Base-by-base conservation (phyloP, 768 basidiomycete genomes). In the Tylopilus felleus region DNA sequence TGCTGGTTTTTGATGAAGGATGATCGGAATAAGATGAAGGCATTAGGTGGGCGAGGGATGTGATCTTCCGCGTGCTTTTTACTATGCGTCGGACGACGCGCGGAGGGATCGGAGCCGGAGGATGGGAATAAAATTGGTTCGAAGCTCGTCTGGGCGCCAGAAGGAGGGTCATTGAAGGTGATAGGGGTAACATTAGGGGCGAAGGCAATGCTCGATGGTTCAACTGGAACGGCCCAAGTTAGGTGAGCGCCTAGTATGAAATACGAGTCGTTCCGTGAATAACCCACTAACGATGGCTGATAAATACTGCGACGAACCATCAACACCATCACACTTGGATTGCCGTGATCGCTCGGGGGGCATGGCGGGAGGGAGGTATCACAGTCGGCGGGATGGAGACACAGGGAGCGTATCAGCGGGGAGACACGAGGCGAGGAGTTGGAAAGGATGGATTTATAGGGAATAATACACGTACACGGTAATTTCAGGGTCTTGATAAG, bases 11-110 rank as follows among this genome's bases (percentile, higher is more conserved):
- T 88, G 69, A 90, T 88, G 71, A 90, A 90, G 0, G 85, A 84
- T 0, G 87, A 88, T 57, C 89, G 85, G 77, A 91, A 92, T 63
- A 92, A 80, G 65, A 91, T 92, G 73, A 92, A 92, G 23, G 89
- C 90, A 63, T 92, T 91, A 2, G 89, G 87, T 2, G 89, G 89
- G 40, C 89, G 86, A 17, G 89, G 89, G 58, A 92, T 88, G 66
- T 90, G 86, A 58, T 86, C 80, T 25, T 83, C 81, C 14, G 82
- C 80, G 65, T 85, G 86, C 72, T 87, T 86, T 75, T 82, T 86
- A 44, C 78, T 74, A 61, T 88, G 87, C 0, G 78, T 77, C 7
- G 75, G 68, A 38, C 77, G 77, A 35, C 77, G 77, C 33, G 77
- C 60, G 21, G 68, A 56, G 39, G 35, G 47, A 9, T 66, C 70